Base-by-base conservation (phyloP, 352 stramenopile genomes). In the Pythium coloratum region DNA sequence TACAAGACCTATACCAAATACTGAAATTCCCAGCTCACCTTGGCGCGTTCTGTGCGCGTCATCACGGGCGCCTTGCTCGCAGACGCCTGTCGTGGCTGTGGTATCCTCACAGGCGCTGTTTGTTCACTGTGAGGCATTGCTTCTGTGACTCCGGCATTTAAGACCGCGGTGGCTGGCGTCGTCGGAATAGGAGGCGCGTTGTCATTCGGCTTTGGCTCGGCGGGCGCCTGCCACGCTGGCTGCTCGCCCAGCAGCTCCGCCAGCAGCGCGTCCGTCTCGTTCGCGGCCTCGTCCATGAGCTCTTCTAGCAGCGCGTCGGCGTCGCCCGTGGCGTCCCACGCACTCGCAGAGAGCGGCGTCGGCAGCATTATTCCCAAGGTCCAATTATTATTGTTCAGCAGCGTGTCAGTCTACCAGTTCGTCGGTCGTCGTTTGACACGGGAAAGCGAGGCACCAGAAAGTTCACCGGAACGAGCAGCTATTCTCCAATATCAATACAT, bases 231-330 rank as follows among this genome's bases (percentile, higher is more conserved):
- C 46, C 46, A 53, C 46, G 46, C 46, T 6, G 20, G 16, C 46
- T 16, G 46, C 46, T 53, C 46, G 18, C 20, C 18, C 36, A 61
- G 55, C 55, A 61, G 55, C 36, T 64, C 59, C 16, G 20, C 30
- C 18, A 64, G 47, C 46, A 64, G 46, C 46, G 59, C 59, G 55
- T 61, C 55, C 34, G 55, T 61, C n/a, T 61, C 55, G 38, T 44
- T 44, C 9, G 38, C 9, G 9, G 38, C 13, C 38, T 44, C 38
- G 55, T 51, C 38, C 16, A 64, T 33, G 18, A 57, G 32, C 7
- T 64, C 59, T 18, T 46, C 59, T 0, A 64, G 42, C 36, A 64
- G 32, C 59, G 59, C 46, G 47, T 64, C 59, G 59, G 33, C 54
- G 7, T 40, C 54, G 33, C 54, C 42, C 33, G 54, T 40, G 54